Percentiles rank a stretch among this genome's conserved stretches.
phyloP scores from a whole-genome alignment of 1,139 yeast genomes.

The Saccharomyces hybrid region DNA sequence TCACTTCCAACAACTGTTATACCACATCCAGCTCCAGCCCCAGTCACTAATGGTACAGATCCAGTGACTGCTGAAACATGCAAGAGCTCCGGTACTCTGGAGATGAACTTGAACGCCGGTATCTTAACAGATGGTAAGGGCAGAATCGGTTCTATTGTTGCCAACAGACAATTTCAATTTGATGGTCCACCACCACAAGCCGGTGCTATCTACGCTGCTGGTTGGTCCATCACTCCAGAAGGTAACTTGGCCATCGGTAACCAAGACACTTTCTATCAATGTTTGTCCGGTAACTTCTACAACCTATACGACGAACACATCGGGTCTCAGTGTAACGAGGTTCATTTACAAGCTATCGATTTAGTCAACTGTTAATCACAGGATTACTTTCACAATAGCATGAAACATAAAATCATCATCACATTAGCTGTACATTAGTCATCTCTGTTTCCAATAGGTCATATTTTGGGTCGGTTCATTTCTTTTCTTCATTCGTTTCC shows the following conservation, averaged over 20 bases:
- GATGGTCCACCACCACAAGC: conserved; percentile 93
- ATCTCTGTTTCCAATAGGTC: not conserved
- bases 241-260: conserved; percentile 70
- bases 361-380: conserved; percentile 48
- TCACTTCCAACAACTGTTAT: conserved; percentile 63
- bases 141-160: conserved; percentile 77
- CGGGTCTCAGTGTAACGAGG: conserved; percentile 61
- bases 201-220: conserved; percentile 79
- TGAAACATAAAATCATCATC: not conserved
- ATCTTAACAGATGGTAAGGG: conserved; percentile 56
- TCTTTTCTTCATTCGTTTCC: not conserved
- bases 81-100: conserved; percentile 43
- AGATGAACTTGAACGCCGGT: conserved; percentile 48
- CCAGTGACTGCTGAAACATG: conserved; percentile 38
- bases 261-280: conserved; percentile 63
- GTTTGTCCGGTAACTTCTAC: conserved; percentile 76
- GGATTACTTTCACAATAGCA: not conserved
- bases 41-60: conserved; percentile 38
- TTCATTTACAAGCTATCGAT: conserved; percentile 58
- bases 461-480: conserved; percentile 1
- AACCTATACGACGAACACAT: conserved; percentile 68
- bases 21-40: conserved; percentile 44
- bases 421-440: not conserved
- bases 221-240: conserved; percentile 64
- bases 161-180: conserved; percentile 84